Base-by-base conservation (phyloP, 164 flowering plant species). In the Aristolochia contorta region DNA sequence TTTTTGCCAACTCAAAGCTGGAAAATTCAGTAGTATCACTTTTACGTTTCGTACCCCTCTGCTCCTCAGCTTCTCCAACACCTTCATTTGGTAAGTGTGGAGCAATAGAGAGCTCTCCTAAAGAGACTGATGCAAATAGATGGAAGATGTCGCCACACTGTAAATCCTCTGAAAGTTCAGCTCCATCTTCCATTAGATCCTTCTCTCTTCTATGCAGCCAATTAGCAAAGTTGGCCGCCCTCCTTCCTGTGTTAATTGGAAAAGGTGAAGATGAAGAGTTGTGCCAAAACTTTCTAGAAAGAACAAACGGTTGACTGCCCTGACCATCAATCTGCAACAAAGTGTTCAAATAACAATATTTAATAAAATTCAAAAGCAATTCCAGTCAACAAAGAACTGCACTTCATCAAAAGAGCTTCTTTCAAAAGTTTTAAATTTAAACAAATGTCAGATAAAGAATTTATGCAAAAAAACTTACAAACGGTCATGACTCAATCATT, bases 11-110 rank as follows among this genome's bases (percentile, higher is more conserved):
- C 54, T 72, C 67, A 22, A 41, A 61, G 61, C 33, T 68, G 47
- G 24, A 60, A 47, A 45, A 33, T 45, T 78, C 89, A 65, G 33
- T 66, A 24, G 41, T 66, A 60, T 86, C 83, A 69, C 54, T 49
- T 72, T 79, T 83, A 18, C 85, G 82, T 60, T 91, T 91, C 32
- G 67, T 66, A 54, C 65, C 58, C 66, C 79, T 78, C 48, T 60
- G 55, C 58, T 86, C 93, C 56, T 86, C 97, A 62, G 78, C 77
- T 64, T 94, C 97, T 68, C 97, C 97, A 70, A 91, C 73, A 49
- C 99, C 99, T 65, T 84, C 83, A 22, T 78, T 82, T 2, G 99
- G 99, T 67, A 91, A 74, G 67, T 63, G 61, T 41, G 95, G 92
- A 27, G 77, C 70, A 58, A 89, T 70, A 20, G 75, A 73, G 50